Evolutionary conservation across 2,329 filamentous ascomycete genomes (phyloP).

Genomic region (Lecanicillium sp.): DNA sequence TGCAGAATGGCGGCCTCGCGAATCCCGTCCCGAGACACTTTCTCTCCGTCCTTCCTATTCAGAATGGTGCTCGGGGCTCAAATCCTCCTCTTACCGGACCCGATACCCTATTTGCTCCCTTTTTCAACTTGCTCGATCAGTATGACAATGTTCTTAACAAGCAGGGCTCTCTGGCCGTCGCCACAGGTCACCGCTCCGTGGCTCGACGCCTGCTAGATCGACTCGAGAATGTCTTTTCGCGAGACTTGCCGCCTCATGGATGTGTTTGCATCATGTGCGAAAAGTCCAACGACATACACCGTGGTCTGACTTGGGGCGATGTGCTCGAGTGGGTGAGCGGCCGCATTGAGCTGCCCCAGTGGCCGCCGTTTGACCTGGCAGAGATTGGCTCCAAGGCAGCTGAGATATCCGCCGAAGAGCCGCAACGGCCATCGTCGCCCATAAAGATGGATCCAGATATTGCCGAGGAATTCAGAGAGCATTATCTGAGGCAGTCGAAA

Average conservation of each 20-base stretch:
- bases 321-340: conserved; percentile 90
- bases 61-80: conserved; percentile 49
- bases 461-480: conserved; percentile 84
- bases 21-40: conserved; percentile 67
- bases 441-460: conserved; percentile 86
- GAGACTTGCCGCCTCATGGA: conserved; percentile 81
- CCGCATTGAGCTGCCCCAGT: conserved; percentile 73
- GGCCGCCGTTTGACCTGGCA: conserved; percentile 79
- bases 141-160: conserved; percentile 75
- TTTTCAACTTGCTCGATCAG: conserved; percentile 76
- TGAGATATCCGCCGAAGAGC: conserved; percentile 52
- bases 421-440: conserved; percentile 50
- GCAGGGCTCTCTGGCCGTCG: conserved; percentile 86
- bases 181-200: conserved; percentile 92
- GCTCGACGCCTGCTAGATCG: conserved; percentile 83
- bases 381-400: conserved; percentile 53
- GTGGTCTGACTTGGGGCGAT: conserved; percentile 87
- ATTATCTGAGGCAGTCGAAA: conserved; percentile 85
- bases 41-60: conserved; percentile 54
- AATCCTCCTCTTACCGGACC: conserved; percentile 60
- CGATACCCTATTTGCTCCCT: conserved; percentile 71
- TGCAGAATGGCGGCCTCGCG: conserved; percentile 78
- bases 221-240: conserved; percentile 86
- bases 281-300: conserved; percentile 49
- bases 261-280: conserved; percentile 83